Percentiles rank a stretch among this genome's conserved stretches.
These are phyloP conservation scores for Malassezia cuniculi DNA, from an alignment of 1,284 basidiomycete genomes.

Conservation along the genomic window DNA sequence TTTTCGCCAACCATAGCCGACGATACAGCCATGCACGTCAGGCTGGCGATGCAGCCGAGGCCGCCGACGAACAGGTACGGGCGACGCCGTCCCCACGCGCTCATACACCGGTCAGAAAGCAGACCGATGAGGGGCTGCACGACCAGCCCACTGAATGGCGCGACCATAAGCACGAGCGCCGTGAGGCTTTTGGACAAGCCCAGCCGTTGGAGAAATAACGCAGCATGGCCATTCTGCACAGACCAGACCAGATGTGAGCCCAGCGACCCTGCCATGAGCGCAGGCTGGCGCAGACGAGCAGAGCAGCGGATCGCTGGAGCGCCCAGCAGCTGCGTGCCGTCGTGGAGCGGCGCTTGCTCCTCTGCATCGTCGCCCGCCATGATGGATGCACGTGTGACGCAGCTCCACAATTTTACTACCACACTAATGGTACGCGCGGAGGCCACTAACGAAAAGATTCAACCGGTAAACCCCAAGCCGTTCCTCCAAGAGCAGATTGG, in stretches of 20 bases:
- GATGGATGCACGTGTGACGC: too few species aligned
- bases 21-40: background rate
- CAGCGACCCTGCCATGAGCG: slow-evolving; percentile 29
- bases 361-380: too few species aligned
- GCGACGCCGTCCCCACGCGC: slow-evolving; percentile 40
- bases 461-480: slow-evolving; percentile 94
- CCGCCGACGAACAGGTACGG: slow-evolving; percentile 41
- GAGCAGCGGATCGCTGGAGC: slow-evolving; percentile 16
- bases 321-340: slow-evolving; percentile 17
- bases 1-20: slow-evolving; percentile 49
- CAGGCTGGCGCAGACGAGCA: slow-evolving; percentile 18
- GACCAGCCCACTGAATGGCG: slow-evolving; percentile 35
- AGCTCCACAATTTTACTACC: background rate
- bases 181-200: slow-evolving; percentile 32
- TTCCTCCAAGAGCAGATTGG: slow-evolving; percentile 97
- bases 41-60: background rate
- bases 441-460: slow-evolving; percentile 49
- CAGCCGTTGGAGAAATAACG: slow-evolving; percentile 32
- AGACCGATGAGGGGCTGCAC: slow-evolving; percentile 45
- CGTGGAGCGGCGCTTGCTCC: too few species aligned
- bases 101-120: slow-evolving; percentile 38
- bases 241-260: slow-evolving; percentile 41
- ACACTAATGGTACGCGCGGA: background rate
- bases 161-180: slow-evolving; percentile 36
- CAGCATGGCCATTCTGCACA: slow-evolving; percentile 38